Conservation (phyloP, 75 land plant genomes). For the Pinus albicaulis region DNA sequence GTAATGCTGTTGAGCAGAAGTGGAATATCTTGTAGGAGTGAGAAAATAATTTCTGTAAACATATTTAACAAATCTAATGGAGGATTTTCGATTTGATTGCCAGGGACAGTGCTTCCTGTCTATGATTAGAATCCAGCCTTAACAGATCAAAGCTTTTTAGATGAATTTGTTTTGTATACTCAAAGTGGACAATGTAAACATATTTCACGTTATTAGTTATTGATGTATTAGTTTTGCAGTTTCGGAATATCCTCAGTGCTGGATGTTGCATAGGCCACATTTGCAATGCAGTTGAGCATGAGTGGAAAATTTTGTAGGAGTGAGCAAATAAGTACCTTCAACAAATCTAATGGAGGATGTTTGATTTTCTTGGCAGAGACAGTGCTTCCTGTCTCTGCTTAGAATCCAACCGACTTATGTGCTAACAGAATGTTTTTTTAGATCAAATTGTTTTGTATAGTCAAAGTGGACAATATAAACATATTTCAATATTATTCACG, state of each 20-base stretch:
- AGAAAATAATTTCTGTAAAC: background rate
- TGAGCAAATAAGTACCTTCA: background rate
- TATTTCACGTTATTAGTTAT: too few relatives aligned
- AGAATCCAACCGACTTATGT: too few relatives aligned
- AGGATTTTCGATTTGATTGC: background rate
- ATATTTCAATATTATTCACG: too few relatives aligned
- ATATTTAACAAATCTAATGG: background rate
- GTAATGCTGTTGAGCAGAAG: constrained; percentile 56
- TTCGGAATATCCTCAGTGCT: constrained; percentile 83
- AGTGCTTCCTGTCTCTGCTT: too few relatives aligned
- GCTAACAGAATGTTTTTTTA: too few relatives aligned
- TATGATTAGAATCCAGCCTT: too few relatives aligned
- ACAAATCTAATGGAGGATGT: background rate
- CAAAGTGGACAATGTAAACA: too few relatives aligned
- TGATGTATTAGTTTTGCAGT: constrained; percentile 30
- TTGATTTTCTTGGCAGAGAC: background rate
- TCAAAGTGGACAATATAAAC: too few relatives aligned
- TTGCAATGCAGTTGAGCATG: constrained; percentile 56
- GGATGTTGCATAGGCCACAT: constrained; percentile 69
- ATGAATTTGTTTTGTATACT: too few relatives aligned
- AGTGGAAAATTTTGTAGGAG: constrained; percentile 51
- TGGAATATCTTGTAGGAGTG: constrained; percentile 51
- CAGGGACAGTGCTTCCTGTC: background rate
- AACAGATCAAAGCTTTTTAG: too few relatives aligned
- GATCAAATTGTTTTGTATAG: too few relatives aligned